These are phyloP conservation scores for Ceratobasidium sp. DNA, from an alignment of 1,284 basidiomycete genomes.

Conservation along the genomic window DNA sequence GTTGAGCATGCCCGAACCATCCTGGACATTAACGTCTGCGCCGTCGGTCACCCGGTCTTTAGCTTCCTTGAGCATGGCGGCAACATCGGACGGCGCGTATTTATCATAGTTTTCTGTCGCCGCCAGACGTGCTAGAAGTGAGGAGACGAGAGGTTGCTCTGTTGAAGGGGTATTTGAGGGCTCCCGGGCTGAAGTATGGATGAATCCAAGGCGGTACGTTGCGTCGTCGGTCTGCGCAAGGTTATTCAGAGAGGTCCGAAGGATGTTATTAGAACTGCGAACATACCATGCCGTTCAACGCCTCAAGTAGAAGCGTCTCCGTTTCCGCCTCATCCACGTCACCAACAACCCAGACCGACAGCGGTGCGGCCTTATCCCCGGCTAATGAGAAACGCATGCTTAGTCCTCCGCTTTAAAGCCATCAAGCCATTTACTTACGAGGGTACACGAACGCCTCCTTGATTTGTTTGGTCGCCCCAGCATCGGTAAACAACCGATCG, in stretches of 20 bases:
- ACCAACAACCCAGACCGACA: slow-evolving; percentile 78
- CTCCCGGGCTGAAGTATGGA: slow-evolving; percentile 54
- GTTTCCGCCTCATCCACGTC: slow-evolving; percentile 82
- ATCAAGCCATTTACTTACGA: slow-evolving; percentile 57
- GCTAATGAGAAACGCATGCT: slow-evolving; percentile 34
- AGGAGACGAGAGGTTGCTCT: slow-evolving; percentile 39
- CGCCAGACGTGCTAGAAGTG: slow-evolving; percentile 36
- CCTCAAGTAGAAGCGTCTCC: slow-evolving; percentile 68
- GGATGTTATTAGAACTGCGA: background rate
- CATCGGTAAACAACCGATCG: slow-evolving; percentile 58
- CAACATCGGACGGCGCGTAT: slow-evolving; percentile 52
- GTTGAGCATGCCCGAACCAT: slow-evolving; percentile 37
- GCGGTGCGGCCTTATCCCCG: slow-evolving; percentile 52
- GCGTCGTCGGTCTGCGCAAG: slow-evolving; percentile 20
- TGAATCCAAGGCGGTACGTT: slow-evolving; percentile 57
- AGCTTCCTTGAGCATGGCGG: slow-evolving; percentile 53
- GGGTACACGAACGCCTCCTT: slow-evolving; percentile 73
- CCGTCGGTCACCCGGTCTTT: slow-evolving; percentile 45
- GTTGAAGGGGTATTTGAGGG: slow-evolving; percentile 47
- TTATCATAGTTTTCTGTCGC: slow-evolving; percentile 33
- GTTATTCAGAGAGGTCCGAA: background rate
- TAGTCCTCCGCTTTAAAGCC: background rate
- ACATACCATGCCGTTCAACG: slow-evolving; percentile 75
- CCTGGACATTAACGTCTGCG: slow-evolving; percentile 23
- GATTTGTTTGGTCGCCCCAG: slow-evolving; percentile 44